Conservation (phyloP, 768 basidiomycete genomes). For the Tubosaeta brunneosetosa region DNA sequence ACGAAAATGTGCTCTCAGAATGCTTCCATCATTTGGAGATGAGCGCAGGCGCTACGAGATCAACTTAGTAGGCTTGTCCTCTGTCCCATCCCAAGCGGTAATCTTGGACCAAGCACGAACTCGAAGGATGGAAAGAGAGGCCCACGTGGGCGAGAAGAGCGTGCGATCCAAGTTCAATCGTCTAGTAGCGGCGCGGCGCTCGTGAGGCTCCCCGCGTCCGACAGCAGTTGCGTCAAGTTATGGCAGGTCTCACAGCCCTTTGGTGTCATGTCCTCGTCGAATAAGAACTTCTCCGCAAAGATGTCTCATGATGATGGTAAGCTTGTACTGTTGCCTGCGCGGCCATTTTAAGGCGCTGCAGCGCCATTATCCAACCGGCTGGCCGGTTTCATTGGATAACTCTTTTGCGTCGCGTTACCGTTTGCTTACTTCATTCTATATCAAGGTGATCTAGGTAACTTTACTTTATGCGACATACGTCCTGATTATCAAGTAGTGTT, state of each 20-base stretch:
- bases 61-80: constrained; percentile 66
- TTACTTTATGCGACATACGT: neutral
- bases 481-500: constrained; percentile 36
- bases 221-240: constrained; percentile 42
- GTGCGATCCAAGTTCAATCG: constrained; percentile 58
- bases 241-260: constrained; percentile 47
- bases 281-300: constrained; percentile 25
- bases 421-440: constrained; percentile 50
- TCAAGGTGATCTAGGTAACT: constrained; percentile 50
- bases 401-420: constrained; percentile 46
- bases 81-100: constrained; percentile 46
- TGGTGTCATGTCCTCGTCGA: constrained; percentile 64
- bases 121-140: constrained; percentile 53
- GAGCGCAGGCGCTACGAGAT: constrained; percentile 57
- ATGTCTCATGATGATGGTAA: constrained; percentile 20
- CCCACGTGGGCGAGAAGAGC: constrained; percentile 53
- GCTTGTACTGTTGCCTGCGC: neutral
- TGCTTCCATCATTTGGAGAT: constrained; percentile 47
- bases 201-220: constrained; percentile 39
- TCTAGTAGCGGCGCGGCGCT: constrained; percentile 55
- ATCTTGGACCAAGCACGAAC: constrained; percentile 63
- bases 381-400: constrained; percentile 52
- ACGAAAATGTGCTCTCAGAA: constrained; percentile 5
- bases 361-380: constrained; percentile 39
- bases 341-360: constrained; percentile 14